A percentile compares a stretch with the other conserved stretches of the same genome.
Evolutionary conservation across 108 stramenopile species (phyloP).

Genomic region (Pseudonitzschia multistriata): DNA sequence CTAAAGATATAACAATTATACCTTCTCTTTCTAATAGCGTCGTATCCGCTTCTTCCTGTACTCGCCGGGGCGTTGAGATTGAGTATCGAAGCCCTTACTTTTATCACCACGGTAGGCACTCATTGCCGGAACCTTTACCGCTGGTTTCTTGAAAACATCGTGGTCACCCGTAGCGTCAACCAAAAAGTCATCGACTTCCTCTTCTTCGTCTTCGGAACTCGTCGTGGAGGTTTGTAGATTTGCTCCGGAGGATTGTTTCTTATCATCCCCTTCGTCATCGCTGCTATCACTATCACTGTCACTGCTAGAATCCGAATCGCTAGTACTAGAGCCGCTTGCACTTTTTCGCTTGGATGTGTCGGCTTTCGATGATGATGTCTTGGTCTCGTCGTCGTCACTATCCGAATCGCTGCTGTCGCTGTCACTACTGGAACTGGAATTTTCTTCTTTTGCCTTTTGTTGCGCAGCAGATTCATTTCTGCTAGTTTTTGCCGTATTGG

Average conservation of each 20-base stretch:
- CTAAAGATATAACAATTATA: background rate
- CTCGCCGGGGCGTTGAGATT: constrained; percentile 59
- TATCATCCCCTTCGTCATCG: constrained; percentile 13
- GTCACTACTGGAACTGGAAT: constrained; percentile 26
- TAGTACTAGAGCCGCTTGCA: background rate
- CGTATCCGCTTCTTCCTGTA: constrained; percentile 25
- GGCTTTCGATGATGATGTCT: constrained; percentile 9
- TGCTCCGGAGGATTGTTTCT: background rate
- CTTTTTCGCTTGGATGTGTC: constrained; percentile 1
- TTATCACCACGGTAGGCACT: constrained; percentile 44
- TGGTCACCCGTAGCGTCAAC: constrained; percentile 20
- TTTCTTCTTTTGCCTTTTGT: constrained; percentile 12
- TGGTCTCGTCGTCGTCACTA: constrained; percentile 28
- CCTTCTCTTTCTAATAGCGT: constrained; percentile 2
- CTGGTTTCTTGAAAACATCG: constrained; percentile 36
- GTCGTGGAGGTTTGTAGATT: background rate
- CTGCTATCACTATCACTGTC: constrained; percentile 16
- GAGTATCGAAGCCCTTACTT: constrained; percentile 57
- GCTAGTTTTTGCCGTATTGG: background rate
- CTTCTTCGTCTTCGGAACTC: constrained; percentile 15
- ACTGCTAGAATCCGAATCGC: constrained; percentile 19
- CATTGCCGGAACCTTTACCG: constrained; percentile 22
- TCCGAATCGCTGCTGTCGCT: constrained; percentile 18
- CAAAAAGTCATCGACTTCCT: constrained; percentile 42
- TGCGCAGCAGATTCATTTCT: background rate